Evolutionary conservation across 2,329 filamentous ascomycete species (phyloP), one percentile per base, ranked within the genome.

Genomic region (Neofusicoccum sp.): DNA sequence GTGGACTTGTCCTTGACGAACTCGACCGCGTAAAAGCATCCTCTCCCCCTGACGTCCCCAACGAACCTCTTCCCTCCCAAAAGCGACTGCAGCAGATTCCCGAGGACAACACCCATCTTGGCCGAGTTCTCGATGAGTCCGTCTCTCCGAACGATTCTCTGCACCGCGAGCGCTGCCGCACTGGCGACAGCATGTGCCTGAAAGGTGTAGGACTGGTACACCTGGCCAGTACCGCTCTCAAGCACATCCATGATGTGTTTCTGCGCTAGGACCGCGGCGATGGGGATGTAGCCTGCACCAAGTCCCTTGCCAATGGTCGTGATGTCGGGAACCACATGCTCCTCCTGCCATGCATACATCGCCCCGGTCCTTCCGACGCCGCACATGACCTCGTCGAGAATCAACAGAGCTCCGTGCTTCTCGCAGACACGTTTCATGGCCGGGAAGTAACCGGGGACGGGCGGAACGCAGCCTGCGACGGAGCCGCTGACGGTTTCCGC

Each of bases 301-400:
- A 90, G 76, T 0, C 84, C 85, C 69, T 91, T 90, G 0, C 85
- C 88, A 8, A 89, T 75, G 0, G 86, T 85, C 69, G 88, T 82
- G 4, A 91, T 79, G 66, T 90, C 88, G 0, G 88, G 88, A 1
- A 79, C 78, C 4, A 84, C 76, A 0, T 74, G 79, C 30, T 86
- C 81, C 49, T 84, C 78, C 65, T 88, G 79, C 82, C 84, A 89
- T 1, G 84, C 83, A 73, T 89, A 82, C 65, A 87, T 72, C 4
- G 76, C 80, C 0, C 85, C 86, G 0, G 80, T 81, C 1, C 86
- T 76, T 1, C 86, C 86, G 72, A 83, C 82, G 2, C 87, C 87
- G 49, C 84, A 87, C 88, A 92, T 90, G 45, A 91, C 81, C 69
- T 93, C 90, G 67, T 95, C 91, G 0, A 93, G 75, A 47, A 93